Conservation (phyloP, 2,329 filamentous ascomycete species). For the Alternaria rosae region DNA sequence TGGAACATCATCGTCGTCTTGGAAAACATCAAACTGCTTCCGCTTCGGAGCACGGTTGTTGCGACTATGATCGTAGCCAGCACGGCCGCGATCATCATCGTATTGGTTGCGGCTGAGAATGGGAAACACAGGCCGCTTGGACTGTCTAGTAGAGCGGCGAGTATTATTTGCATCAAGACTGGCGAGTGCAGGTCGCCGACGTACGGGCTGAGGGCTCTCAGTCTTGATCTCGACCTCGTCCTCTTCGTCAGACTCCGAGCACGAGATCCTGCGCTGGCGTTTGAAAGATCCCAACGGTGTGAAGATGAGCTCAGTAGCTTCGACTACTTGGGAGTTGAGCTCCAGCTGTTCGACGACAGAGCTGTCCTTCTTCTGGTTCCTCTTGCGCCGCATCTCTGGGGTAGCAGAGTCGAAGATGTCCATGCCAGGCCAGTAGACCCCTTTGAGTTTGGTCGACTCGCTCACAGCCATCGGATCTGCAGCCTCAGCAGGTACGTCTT, state of each 20-base stretch:
- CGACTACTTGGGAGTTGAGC: constrained; percentile 68
- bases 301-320: constrained; percentile 71
- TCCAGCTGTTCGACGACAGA: constrained; percentile 73
- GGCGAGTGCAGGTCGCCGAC: constrained; percentile 39
- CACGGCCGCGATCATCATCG: constrained; percentile 39
- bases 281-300: constrained; percentile 53
- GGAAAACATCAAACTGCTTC: constrained; percentile 53
- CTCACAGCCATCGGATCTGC: constrained; percentile 40
- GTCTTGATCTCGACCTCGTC: constrained; percentile 48
- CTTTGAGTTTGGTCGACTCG: constrained; percentile 67
- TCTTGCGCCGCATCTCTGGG: constrained; percentile 73
- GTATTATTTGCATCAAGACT: constrained; percentile 42
- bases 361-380: constrained; percentile 80
- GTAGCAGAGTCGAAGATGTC: constrained; percentile 81
- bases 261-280: constrained; percentile 55
- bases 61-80: constrained; percentile 42
- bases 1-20: constrained; percentile 44
- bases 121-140: constrained; percentile 26
- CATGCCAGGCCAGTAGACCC: constrained; percentile 79
- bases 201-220: constrained; percentile 42
- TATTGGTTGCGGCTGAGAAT: constrained; percentile 34
- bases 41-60: constrained; percentile 40
- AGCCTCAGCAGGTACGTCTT: constrained; percentile 37
- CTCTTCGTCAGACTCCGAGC: constrained; percentile 51
- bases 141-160: constrained; percentile 42